A percentile compares a stretch with the other conserved stretches of the same genome.
Evolutionary conservation across 768 basidiomycete genomes (phyloP).

Genomic region (Pulveroboletus sp.): DNA sequence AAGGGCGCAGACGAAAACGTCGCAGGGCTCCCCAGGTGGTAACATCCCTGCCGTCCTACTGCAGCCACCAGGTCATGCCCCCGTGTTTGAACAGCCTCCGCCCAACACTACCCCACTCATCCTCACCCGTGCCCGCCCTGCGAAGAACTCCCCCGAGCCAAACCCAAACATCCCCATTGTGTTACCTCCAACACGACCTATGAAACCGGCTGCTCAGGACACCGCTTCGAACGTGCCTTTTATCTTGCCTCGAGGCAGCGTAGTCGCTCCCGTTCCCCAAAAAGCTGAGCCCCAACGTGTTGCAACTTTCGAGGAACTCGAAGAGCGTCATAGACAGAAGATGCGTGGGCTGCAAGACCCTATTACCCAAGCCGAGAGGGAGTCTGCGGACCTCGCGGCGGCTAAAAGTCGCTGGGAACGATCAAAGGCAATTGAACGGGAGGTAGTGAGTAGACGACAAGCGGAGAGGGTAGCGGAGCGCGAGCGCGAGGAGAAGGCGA

Average conservation of each 20-base stretch:
- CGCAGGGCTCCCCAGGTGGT: conserved; percentile 15
- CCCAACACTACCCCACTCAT: conserved; percentile 20
- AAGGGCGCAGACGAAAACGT: conserved; percentile 17
- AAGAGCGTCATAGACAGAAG: conserved; percentile 80
- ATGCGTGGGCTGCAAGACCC: conserved; percentile 79
- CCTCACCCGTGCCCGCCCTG: conserved; percentile 18
- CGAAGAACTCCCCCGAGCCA: conserved; percentile 16
- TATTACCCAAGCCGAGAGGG: conserved; percentile 73
- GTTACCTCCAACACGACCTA: conserved; percentile 25
- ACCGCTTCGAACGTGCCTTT: conserved; percentile 36
- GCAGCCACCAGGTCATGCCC: conserved; percentile 29
- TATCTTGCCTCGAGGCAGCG: conserved; percentile 43
- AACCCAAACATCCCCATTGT: conserved; percentile 30
- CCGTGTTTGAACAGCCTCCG: conserved; percentile 22
- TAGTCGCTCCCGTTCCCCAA: conserved; percentile 42
- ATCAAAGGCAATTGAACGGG: conserved; percentile 66
- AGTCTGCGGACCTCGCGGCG: conserved; percentile 68
- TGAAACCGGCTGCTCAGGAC: conserved; percentile 34
- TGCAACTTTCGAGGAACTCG: conserved; percentile 82
- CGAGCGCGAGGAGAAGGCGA: conserved; percentile 44
- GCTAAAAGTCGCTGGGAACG: conserved; percentile 82
- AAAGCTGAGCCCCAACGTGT: conserved; percentile 48
- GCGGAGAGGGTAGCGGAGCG: conserved; percentile 58
- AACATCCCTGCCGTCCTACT: conserved; percentile 26
- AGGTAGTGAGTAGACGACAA: conserved; percentile 67